Evolutionary conservation across 2,329 filamentous ascomycete genomes (phyloP), one percentile per base, ranked within the genome.

Genomic region (Verticillium isaacii): DNA sequence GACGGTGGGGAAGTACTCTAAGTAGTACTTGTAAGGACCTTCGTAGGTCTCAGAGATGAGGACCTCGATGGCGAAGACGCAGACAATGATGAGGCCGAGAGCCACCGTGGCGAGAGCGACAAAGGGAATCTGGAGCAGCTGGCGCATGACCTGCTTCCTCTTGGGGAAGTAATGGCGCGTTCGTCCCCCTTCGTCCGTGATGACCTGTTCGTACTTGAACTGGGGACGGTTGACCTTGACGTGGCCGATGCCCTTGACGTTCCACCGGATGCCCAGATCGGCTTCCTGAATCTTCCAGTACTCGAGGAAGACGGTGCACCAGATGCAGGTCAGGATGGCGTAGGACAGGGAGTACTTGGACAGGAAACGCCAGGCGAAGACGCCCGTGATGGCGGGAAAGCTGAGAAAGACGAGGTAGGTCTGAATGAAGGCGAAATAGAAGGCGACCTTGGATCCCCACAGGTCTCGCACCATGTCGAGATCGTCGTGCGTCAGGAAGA

Each of bases 341-440:
- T 91, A 93, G 19, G 86, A 73, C 15, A 88, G 80, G 0, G 90
- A 93, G 75, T 90, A 93, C 32, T 85, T 82, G 11, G 89, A 86
- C 0, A 91, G 76, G 62, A 90, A 82, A 1, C 87, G 73, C 88
- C 89, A 93, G 15, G 87, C 84, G 1, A 85, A 72, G n/a, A 89
- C 73, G 1, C 90, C 91, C 32, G 90, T 87, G 2, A 79, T 78
- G 8, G 90, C 89, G 0, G 89, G 89, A 60, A 91, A 89, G 3
- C 86, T 75, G 19, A 93, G 78, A 68, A 92, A 92, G 39, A 83
- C 77, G 62, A 90, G 88, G 71, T 93, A 93, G 15, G 84, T 86
- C 68, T 93, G 90, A 29, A 90, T 89, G 67, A 93, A 93, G n/a
- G 89, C 89, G 71, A 92, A 93, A 74, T 93, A 93, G 69, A 90